phyloP scores from a whole-genome alignment of 345 rosid species.

The Corchorus olitorius region DNA sequence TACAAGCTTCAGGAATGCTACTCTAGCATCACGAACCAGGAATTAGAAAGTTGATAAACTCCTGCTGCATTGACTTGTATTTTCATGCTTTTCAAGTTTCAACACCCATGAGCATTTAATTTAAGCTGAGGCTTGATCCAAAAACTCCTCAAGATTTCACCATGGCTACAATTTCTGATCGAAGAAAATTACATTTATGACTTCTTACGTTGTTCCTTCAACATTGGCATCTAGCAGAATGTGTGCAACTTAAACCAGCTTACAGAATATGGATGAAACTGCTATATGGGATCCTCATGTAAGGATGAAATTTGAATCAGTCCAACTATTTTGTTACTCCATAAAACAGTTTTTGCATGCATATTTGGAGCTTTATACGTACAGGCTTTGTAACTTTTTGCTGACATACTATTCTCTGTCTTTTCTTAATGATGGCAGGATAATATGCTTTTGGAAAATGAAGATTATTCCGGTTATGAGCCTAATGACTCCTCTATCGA shows the following conservation, averaged over 20 bases:
- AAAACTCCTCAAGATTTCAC: no score
- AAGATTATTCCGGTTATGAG: slow-evolving; percentile 35
- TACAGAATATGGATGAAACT: slow-evolving; percentile 37
- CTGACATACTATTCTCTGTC: not conserved
- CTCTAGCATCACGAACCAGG: no score
- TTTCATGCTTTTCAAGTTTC: no score
- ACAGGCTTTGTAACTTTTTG: slow-evolving; percentile 1
- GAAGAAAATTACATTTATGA: no score
- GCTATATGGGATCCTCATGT: slow-evolving; percentile 40
- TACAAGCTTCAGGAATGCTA: no score
- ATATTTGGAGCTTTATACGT: no score
- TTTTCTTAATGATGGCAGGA: slow-evolving; percentile 36
- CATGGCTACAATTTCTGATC: no score
- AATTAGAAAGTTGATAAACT: no score
- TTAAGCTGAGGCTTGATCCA: no score
- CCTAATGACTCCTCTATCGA: slow-evolving; percentile 31
- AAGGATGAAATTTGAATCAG: slow-evolving; percentile 20
- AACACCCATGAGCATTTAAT: no score
- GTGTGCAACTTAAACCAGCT: slow-evolving; percentile 23
- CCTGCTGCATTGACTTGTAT: no score
- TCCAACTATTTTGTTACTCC: not conserved
- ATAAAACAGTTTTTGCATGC: not conserved
- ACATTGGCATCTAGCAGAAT: slow-evolving; percentile 38
- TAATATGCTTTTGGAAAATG: slow-evolving; percentile 32
- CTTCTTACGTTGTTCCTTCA: not conserved